These are phyloP conservation scores for Gaertneriomyces semiglobifer DNA, from an alignment of 192 early-diverging fungal genomes.

Conservation along the genomic window DNA sequence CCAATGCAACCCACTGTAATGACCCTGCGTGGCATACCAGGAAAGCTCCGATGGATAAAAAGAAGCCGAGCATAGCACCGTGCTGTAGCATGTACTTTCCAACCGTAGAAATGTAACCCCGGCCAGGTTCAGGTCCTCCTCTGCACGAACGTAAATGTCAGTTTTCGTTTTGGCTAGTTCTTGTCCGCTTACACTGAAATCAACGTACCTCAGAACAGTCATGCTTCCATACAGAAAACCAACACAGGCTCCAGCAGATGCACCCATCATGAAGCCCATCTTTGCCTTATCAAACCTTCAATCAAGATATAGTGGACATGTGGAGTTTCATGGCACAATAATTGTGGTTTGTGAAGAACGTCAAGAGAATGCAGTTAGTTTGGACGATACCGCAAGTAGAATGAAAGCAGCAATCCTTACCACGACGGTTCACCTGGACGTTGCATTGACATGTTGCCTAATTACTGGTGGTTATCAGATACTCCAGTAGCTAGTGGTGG, in stretches of 20 bases:
- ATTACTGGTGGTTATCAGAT: too few relatives aligned
- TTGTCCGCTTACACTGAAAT: too few relatives aligned
- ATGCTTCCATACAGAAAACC: constrained; percentile 29
- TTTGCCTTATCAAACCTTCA: constrained; percentile 9
- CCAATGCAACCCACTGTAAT: too few relatives aligned
- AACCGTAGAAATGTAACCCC: constrained; percentile 28
- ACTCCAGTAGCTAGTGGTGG: too few relatives aligned
- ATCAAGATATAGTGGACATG: too few relatives aligned
- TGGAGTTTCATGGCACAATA: too few relatives aligned
- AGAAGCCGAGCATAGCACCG: constrained; percentile 35
- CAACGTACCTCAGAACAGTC: constrained; percentile 26
- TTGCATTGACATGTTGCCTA: too few relatives aligned
- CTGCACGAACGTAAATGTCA: constrained; percentile 4
- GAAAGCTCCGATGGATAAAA: constrained; percentile 27
- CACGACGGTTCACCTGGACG: too few relatives aligned
- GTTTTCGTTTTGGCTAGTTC: background rate
- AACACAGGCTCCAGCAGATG: constrained; percentile 29
- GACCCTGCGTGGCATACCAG: constrained; percentile 6
- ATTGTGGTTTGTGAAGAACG: too few relatives aligned
- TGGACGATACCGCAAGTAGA: too few relatives aligned
- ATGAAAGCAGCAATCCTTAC: too few relatives aligned
- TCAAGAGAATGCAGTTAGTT: too few relatives aligned
- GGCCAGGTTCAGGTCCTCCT: constrained; percentile 24
- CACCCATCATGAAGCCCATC: constrained; percentile 32
- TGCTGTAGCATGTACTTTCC: constrained; percentile 36